phyloP scores from a whole-genome alignment of 2,329 filamentous ascomycete genomes.

The Beauveria caledonica region DNA sequence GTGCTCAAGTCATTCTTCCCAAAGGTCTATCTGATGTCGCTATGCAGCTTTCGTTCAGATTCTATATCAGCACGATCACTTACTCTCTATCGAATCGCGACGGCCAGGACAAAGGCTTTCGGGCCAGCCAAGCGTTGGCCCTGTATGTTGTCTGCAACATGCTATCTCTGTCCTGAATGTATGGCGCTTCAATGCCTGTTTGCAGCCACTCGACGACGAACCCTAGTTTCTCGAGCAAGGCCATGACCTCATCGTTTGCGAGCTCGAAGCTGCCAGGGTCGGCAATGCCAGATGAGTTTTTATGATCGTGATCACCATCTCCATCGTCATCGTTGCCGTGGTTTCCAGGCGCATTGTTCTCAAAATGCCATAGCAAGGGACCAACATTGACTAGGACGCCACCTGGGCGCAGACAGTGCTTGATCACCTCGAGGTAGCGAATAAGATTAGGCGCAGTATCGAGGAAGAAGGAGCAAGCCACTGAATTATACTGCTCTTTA shows the following conservation, averaged over 20 bases:
- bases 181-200: constrained; percentile 60
- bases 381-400: constrained; percentile 87
- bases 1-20: not conserved
- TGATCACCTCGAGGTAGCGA: constrained; percentile 78
- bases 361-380: constrained; percentile 92
- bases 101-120: constrained; percentile 46
- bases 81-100: too few relatives aligned
- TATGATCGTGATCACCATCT: constrained; percentile 41
- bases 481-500: constrained; percentile 62
- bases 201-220: constrained; percentile 64
- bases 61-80: not conserved
- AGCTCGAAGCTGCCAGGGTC: constrained; percentile 89
- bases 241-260: constrained; percentile 77
- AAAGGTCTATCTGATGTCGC: not conserved
- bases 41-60: not conserved
- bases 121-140: constrained; percentile 77
- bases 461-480: constrained; percentile 89
- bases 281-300: constrained; percentile 59
- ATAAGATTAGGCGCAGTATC: constrained; percentile 94
- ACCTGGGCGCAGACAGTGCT: constrained; percentile 64
- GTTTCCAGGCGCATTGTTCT: constrained; percentile 58
- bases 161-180: constrained; percentile 76
- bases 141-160: constrained; percentile 81
- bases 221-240: constrained; percentile 63
- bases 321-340: constrained; percentile 44